phyloP scores from a whole-genome alignment of 2,329 filamentous ascomycete species.

The Lithohypha guttulata region DNA sequence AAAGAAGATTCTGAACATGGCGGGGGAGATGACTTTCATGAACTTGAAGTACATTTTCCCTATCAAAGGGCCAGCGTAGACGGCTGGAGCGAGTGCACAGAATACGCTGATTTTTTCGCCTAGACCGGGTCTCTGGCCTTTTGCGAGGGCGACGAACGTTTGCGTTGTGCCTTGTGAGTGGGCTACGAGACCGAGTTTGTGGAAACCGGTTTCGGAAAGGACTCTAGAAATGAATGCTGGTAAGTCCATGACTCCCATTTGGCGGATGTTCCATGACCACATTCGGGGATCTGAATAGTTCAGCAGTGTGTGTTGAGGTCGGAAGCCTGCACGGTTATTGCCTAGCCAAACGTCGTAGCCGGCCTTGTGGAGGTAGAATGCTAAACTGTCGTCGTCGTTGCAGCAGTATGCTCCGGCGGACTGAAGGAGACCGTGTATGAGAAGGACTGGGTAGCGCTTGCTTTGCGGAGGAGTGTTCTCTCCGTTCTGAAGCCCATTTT shows the following conservation, averaged over 20 bases:
- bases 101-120: slow-evolving; percentile 78
- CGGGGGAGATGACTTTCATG: slow-evolving; percentile 68
- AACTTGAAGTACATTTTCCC: slow-evolving; percentile 86
- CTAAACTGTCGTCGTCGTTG: slow-evolving; percentile 80
- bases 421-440: slow-evolving; percentile 83
- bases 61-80: slow-evolving; percentile 77
- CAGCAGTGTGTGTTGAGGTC: slow-evolving; percentile 63
- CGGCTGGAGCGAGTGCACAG: slow-evolving; percentile 81
- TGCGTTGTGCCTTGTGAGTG: slow-evolving; percentile 90
- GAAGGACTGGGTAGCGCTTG: slow-evolving; percentile 67
- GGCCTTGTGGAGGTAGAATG: slow-evolving; percentile 83
- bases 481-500: neutral
- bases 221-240: slow-evolving; percentile 71
- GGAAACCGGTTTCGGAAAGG: slow-evolving; percentile 68
- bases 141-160: slow-evolving; percentile 75
- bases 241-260: slow-evolving; percentile 86
- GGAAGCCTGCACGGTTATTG: slow-evolving; percentile 82
- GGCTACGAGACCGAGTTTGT: slow-evolving; percentile 69
- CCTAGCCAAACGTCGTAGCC: slow-evolving; percentile 94
- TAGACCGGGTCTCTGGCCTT: slow-evolving; percentile 77
- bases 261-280: slow-evolving; percentile 94
- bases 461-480: slow-evolving; percentile 27
- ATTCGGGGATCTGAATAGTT: slow-evolving; percentile 70
- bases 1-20: slow-evolving; percentile 69
- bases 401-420: slow-evolving; percentile 79